These are phyloP conservation scores for Epicoccum sorghinum DNA, from an alignment of 2,329 filamentous ascomycete species.

Conservation along the genomic window DNA sequence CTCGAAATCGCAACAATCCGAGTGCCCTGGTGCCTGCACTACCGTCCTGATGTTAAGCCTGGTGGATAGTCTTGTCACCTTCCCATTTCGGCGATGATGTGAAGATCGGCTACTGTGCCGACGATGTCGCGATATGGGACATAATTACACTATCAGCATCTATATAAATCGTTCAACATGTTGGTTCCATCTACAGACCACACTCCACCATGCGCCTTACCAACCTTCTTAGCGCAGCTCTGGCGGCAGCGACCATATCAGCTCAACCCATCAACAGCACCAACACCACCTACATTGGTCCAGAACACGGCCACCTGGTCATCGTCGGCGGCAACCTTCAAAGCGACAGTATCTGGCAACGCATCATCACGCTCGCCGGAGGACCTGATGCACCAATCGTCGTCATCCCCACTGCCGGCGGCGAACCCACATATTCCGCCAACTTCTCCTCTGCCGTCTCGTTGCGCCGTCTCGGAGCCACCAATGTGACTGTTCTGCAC, in stretches of 20 bases:
- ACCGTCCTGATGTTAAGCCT: background rate
- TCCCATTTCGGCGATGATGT: background rate
- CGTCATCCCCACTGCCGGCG: constrained; percentile 33
- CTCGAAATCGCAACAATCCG: background rate
- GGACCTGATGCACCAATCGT: constrained; percentile 29
- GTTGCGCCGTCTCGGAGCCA: constrained; percentile 26
- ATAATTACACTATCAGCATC: constrained; percentile 2
- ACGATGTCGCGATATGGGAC: constrained; percentile 13
- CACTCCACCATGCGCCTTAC: constrained; percentile 17
- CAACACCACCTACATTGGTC: constrained; percentile 29
- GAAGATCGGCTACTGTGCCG: constrained; percentile 5
- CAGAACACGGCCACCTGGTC: constrained; percentile 30
- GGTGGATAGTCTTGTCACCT: constrained; percentile 2
- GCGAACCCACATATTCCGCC: constrained; percentile 26
- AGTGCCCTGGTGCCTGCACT: background rate
- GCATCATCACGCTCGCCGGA: constrained; percentile 34
- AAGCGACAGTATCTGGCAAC: constrained; percentile 31
- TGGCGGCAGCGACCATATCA: constrained; percentile 11
- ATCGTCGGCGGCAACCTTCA: constrained; percentile 35
- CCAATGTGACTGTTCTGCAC: constrained; percentile 32
- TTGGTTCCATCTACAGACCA: background rate
- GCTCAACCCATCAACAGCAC: constrained; percentile 20
- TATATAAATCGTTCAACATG: background rate
- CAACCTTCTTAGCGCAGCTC: constrained; percentile 3
- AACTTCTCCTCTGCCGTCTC: constrained; percentile 28